Conservation (phyloP, 2,329 filamentous ascomycete genomes). For the Neonectria faginata region DNA sequence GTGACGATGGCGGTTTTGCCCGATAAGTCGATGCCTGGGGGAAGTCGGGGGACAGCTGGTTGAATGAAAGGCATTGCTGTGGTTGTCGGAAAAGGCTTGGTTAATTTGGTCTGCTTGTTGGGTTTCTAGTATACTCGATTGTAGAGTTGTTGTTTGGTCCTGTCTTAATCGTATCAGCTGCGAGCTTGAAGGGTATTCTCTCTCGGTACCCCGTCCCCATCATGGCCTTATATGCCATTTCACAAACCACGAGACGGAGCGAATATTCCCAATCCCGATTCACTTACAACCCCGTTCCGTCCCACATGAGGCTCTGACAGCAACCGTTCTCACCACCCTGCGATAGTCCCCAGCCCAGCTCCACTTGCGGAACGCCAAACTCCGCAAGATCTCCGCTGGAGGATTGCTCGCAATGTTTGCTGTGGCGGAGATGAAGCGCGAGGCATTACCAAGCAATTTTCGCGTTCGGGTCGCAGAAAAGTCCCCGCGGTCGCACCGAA, state of each 20-base stretch:
- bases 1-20: slow-evolving; percentile 55
- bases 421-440: not conserved
- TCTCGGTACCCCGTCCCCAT: not conserved
- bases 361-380: slow-evolving; percentile 11
- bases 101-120: not conserved
- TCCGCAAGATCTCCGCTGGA: slow-evolving; percentile 16
- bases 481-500: slow-evolving; percentile 22
- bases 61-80: slow-evolving; percentile 26
- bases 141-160: not conserved
- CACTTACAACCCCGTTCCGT: not conserved
- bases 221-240: not conserved
- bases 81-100: not conserved
- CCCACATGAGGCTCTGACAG: not conserved
- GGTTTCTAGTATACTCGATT: not conserved
- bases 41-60: slow-evolving; percentile 29
- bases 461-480: not conserved
- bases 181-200: not conserved
- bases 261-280: not conserved
- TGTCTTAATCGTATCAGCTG: not conserved
- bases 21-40: slow-evolving; percentile 35
- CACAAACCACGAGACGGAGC: not conserved
- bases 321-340: not conserved
- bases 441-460: not conserved
- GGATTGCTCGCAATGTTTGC: not conserved
- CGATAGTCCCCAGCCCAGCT: not conserved